A percentile compares a stretch with the other conserved stretches of the same genome.
phyloP scores from a whole-genome alignment of 305 asterid genomes.

The Euphrasia arctica region DNA sequence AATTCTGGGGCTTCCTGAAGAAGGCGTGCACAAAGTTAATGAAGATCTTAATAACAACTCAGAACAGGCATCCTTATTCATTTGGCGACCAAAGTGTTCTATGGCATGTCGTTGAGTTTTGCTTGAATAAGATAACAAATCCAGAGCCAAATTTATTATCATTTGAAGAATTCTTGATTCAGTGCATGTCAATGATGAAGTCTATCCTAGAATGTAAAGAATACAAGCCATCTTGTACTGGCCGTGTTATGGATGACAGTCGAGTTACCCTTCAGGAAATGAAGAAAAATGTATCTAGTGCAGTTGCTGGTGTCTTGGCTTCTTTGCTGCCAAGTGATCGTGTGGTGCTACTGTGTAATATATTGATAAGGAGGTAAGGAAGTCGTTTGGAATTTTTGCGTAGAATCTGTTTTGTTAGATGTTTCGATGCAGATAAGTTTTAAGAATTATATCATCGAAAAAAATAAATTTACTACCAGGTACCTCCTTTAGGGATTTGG shows the following conservation, averaged over 20 bases:
- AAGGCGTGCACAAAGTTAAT: constrained; percentile 75
- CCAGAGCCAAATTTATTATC: constrained; percentile 72
- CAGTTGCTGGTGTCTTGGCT: constrained; percentile 69
- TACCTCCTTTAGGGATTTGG: constrained; percentile 22
- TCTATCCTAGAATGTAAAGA: constrained; percentile 91
- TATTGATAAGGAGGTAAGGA: constrained; percentile 78
- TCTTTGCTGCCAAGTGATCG: constrained; percentile 81
- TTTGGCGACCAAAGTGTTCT: constrained; percentile 89
- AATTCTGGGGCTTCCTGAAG: constrained; percentile 74
- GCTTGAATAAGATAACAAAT: constrained; percentile 75
- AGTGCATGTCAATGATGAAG: constrained; percentile 86
- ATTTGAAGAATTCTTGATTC: constrained; percentile 80
- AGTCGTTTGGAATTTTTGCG: background rate
- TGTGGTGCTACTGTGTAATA: constrained; percentile 75
- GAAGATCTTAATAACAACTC: constrained; percentile 81
- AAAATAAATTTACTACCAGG: constrained; percentile 14
- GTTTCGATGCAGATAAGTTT: constrained; percentile 15
- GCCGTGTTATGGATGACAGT: constrained; percentile 87
- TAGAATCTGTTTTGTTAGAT: constrained; percentile 12
- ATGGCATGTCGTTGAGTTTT: constrained; percentile 72
- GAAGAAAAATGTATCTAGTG: constrained; percentile 69
- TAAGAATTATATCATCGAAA: background rate
- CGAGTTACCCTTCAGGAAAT: constrained; percentile 72
- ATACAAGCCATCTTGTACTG: constrained; percentile 71
- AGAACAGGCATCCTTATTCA: constrained; percentile 88